phyloP scores from a whole-genome alignment of 352 stramenopile genomes.

The Saprolegnia parasitica region DNA sequence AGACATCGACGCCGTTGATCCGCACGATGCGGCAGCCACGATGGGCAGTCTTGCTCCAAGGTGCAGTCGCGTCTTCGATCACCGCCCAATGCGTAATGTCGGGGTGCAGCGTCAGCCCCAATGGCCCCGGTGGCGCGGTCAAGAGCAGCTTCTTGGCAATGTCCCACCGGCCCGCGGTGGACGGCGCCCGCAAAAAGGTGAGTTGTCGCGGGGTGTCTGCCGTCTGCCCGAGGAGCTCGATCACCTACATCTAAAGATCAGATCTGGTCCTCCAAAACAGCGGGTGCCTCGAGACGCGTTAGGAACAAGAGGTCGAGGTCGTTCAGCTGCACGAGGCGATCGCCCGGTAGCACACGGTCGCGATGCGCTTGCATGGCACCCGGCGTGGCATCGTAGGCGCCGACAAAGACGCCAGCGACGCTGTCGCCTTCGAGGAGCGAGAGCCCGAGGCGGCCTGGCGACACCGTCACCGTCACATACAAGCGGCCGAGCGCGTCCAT shows the following conservation, averaged over 20 bases:
- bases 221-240: constrained; percentile 43
- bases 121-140: constrained; percentile 38
- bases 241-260: constrained; percentile 30
- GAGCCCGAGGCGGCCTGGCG: constrained; percentile 48
- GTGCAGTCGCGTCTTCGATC: constrained; percentile 41
- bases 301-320: constrained; percentile 44
- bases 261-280: not conserved
- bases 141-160: constrained; percentile 50
- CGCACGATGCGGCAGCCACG: constrained; percentile 50
- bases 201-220: constrained; percentile 36
- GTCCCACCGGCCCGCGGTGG: constrained; percentile 37
- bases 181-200: constrained; percentile 40
- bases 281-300: constrained; percentile 33
- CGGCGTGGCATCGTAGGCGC: constrained; percentile 21
- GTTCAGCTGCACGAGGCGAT: constrained; percentile 52
- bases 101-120: constrained; percentile 49
- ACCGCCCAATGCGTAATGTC: constrained; percentile 40
- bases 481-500: constrained; percentile 49
- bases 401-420: constrained; percentile 44
- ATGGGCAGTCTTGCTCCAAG: constrained; percentile 41
- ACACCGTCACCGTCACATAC: constrained; percentile 44
- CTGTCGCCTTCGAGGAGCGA: constrained; percentile 46
- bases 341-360: constrained; percentile 38
- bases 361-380: constrained; percentile 34
- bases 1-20: constrained; percentile 52